Evolutionary conservation across 2,329 filamentous ascomycete species (phyloP).

Genomic region (Beauveria pseudobassiana): DNA sequence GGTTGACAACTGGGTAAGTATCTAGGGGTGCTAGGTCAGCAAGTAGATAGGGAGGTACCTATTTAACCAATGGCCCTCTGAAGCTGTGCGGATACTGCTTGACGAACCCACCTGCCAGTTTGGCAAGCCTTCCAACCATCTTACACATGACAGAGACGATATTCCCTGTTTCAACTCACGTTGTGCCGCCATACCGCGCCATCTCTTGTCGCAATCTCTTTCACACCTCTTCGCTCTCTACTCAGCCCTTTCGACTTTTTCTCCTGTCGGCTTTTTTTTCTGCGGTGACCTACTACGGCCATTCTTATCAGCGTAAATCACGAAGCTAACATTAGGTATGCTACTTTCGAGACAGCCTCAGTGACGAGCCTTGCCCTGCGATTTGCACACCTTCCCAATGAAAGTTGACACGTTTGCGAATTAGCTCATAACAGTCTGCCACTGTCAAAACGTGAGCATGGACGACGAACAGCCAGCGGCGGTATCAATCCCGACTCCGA

Average conservation of each 20-base stretch:
- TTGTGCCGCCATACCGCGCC: neutral
- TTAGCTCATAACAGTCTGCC: neutral
- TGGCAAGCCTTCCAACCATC: neutral
- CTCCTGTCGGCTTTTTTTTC: neutral
- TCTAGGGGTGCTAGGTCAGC: too few species aligned
- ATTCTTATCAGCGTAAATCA: neutral
- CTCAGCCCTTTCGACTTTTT: neutral
- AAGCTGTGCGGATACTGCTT: too few species aligned
- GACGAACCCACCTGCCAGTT: neutral
- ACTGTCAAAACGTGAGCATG: conserved; percentile 13
- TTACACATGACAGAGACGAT: neutral
- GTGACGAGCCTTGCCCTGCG: neutral
- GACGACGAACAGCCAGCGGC: conserved; percentile 17
- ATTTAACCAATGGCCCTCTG: too few species aligned
- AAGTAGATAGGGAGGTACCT: too few species aligned
- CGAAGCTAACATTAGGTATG: neutral
- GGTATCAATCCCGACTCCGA: conserved; percentile 20
- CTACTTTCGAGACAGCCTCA: neutral
- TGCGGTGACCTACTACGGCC: neutral
- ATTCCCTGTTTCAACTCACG: neutral
- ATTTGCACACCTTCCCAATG: neutral
- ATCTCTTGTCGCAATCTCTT: neutral
- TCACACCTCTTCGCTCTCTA: neutral
- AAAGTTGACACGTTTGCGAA: neutral
- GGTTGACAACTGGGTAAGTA: too few species aligned